Evolutionary conservation across 106 monocot genomes (phyloP), one percentile per base, ranked within the genome.

Genomic region (Dioscorea dumetorum): DNA sequence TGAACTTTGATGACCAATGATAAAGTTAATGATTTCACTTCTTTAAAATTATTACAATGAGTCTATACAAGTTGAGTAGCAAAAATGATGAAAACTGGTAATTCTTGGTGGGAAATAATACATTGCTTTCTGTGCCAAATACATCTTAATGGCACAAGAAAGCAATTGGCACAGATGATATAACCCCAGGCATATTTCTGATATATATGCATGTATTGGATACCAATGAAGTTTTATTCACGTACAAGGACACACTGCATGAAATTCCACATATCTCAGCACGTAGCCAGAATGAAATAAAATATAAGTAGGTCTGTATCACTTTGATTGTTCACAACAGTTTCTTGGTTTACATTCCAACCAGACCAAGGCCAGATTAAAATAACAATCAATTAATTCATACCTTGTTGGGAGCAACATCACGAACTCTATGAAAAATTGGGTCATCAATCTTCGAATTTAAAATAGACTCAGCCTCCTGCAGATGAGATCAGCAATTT

Each of bases 391-490:
- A 61, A 58, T 15, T 14, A 22, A 63, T 49, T 9, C 8, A 33
- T 80, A 88, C 88, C 88, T 88, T 88, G 76, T 88, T 85, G 24
- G 88, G 88, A 59, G 88, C 88, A 48, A 88, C 88, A 76, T 85
- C 85, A 6, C 88, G 82, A 72, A 88, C 82, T 65, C 77, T 73
- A 71, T 80, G 79, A 58, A 88, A 88, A 53, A 71, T 35, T 57
- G 79, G 77, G 18, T 77, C 76, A 57, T 28, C 48, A 74, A 88
- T 85, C 66, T 67, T 79, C 53, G 65, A 67, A 50, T 73, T 76
- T 56, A 88, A 77, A 50, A 50, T 64, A 31, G 66, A 61, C 56
- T 88, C 79, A 21, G 78, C 88, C 58, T 76, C 84, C 88, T 88
- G 69, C 22, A 76, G 20, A 66, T 3, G 51, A 23, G 60, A 64